These are phyloP conservation scores for Ichthyophthirius multifiliis DNA, from an alignment of 169 alveolate species.

Conservation along the genomic window DNA sequence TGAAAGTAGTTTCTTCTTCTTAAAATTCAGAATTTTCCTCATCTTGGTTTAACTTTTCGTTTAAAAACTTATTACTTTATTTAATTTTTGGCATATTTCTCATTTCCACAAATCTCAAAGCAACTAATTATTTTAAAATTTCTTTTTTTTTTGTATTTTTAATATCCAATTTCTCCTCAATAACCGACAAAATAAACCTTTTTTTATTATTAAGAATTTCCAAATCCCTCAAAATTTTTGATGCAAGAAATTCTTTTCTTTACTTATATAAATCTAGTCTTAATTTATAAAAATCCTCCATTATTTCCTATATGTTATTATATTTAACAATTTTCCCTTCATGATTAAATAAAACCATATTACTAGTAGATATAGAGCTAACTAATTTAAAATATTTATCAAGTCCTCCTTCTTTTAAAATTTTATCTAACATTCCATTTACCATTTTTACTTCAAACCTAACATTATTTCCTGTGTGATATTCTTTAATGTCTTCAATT, in stretches of 20 bases:
- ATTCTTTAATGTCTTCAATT: slow-evolving; percentile 80
- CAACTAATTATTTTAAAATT: slow-evolving; percentile 55
- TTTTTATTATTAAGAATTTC: slow-evolving; percentile 74
- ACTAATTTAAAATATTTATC: slow-evolving; percentile 74
- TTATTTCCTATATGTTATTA: slow-evolving; percentile 60
- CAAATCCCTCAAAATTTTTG: slow-evolving; percentile 69
- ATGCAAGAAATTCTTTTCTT: slow-evolving; percentile 78
- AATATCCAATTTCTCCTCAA: slow-evolving; percentile 67
- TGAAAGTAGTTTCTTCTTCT: slow-evolving; percentile 46
- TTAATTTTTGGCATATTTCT: slow-evolving; percentile 59
- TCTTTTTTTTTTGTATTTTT: slow-evolving; percentile 64
- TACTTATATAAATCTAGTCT: slow-evolving; percentile 66
- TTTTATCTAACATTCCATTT: slow-evolving; percentile 26
- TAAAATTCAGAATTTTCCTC: slow-evolving; percentile 36
- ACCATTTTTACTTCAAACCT: slow-evolving; percentile 62
- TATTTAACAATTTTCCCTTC: slow-evolving; percentile 68
- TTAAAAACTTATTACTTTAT: slow-evolving; percentile 2
- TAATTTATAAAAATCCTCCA: slow-evolving; percentile 72
- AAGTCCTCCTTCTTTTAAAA: slow-evolving; percentile 41
- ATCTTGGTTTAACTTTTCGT: not conserved
- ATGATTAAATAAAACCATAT: slow-evolving; percentile 79
- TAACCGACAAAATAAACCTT: slow-evolving; percentile 76
- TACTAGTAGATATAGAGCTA: slow-evolving; percentile 55
- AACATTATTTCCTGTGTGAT: slow-evolving; percentile 80
- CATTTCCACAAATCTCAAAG: slow-evolving; percentile 52